Evolutionary conservation across 1,284 basidiomycete genomes (phyloP), one percentile per base, ranked within the genome.

Genomic region (Irpex sp.): DNA sequence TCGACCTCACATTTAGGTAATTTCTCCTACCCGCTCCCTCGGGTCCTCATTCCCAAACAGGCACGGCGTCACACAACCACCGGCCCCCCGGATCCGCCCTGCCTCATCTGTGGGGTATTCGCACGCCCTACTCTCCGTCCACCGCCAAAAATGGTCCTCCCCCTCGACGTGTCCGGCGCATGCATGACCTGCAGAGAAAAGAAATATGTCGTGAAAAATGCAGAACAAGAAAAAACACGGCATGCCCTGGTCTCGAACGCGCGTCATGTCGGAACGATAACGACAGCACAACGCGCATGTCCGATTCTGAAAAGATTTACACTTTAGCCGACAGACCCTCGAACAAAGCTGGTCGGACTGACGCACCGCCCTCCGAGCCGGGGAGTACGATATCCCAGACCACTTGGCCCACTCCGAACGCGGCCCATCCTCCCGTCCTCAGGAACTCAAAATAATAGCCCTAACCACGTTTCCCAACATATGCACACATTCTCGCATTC

Each of bases 311-410:
- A 26, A 43, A 43, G 39, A 9, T 43, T 43, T 43, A 43, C 13
- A 26, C 39, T 31, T 58, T 49, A 56, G 58, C 70, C 68, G 68
- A 68, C 69, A 67, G 66, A 70, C 68, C 66, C 64, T 26, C 26
- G 26, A 26, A 26, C 26, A 26, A 26, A 26, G 64, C 65, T 62
- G 61, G 64, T 60, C 60, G 60, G 60, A 47, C 9, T 13, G 54
- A 50, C 60, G 60, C 61, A n/a, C 63, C 71, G 70, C 60, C 43
- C 57, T 19, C 65, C 73, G 72, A 70, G 68, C 70, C 73, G 67
- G 68, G 67, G 26, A 26, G 26, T 26, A 26, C 26, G 26, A 50
- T 39, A 15, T 31, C 11, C 19, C 21, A 50, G 21, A 19, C n/a
- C 19, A 39, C 36, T 26, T 26, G 26, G 26, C 26, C 26, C 26